Base-by-base conservation (phyloP, 257 asterid species). In the Penstemon davidsonii region DNA sequence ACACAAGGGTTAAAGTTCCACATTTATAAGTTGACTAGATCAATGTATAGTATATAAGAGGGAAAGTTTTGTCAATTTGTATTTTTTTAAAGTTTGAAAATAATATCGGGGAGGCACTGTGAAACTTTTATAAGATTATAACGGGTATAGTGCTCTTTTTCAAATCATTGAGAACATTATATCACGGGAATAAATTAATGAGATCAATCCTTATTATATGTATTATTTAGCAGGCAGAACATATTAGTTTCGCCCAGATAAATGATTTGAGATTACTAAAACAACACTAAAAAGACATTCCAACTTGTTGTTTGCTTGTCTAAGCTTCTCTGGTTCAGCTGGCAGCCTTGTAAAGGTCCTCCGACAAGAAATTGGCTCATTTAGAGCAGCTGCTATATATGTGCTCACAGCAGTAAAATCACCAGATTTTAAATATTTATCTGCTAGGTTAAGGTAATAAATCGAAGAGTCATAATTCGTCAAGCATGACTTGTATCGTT, bases 351-450 rank as follows among this genome's bases (percentile, higher is more conserved):
- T 8, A n/a, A 59, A 61, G 13, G 11, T 15, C 36, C 11, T 42
- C 7, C 53, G n/a, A 46, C 40, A 61, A 46, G 47, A 15, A 10
- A 61, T 61, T 42, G 66, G 66, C 53, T 42, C 53, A 61, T 61
- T 61, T 19, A 61, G 10, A 1, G 66, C 66, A 3, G 15, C 53
- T 43, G 66, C 53, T 12, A 13, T 61, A 11, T 10, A 11, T 42
- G 39, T 61, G 40, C 66, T 42, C 9, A 15, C 13, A 61, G 5
- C 41, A 8, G 10, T 38, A 43, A 40, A 61, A 7, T 61, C 66
- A 46, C 66, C 66, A 61, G 36, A 41, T n/a, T 11, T 59, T 13
- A 59, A 38, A 59, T 4, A 59, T 1, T 5, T 4, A 59, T 59
- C 47, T 3, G 49, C 45, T 43, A 38, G 4, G 10, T 11, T 9